Evolutionary conservation across 306 rosid species (phyloP).

Genomic region (Quercus variabilis): DNA sequence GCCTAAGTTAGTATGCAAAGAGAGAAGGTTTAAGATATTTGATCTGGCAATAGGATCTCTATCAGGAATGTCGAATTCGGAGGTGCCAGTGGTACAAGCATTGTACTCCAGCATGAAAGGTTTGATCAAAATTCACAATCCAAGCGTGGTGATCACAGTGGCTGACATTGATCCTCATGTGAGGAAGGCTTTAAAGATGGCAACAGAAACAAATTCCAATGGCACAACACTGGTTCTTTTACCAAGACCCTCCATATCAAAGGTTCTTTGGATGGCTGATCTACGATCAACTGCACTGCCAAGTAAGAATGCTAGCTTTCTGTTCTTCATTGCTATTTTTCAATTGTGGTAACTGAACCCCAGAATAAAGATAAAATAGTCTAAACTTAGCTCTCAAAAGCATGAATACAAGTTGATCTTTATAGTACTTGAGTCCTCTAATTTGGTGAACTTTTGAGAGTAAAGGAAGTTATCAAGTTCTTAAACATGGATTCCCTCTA

Average conservation of each 20-base stretch:
- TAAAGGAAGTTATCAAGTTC: too few relatives aligned
- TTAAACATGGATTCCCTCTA: too few relatives aligned
- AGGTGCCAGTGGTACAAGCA: conserved; percentile 73
- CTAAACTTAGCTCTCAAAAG: too few relatives aligned
- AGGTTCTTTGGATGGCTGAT: conserved; percentile 98
- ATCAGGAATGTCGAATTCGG: conserved; percentile 70
- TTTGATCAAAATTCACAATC: conserved; percentile 81
- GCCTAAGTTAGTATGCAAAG: conserved; percentile 78
- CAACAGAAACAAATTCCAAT: conserved; percentile 57
- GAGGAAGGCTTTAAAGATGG: conserved; percentile 84
- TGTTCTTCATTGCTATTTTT: background rate
- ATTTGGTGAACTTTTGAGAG: too few relatives aligned
- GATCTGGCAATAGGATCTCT: conserved; percentile 66
- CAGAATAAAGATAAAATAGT: background rate
- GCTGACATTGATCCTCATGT: conserved; percentile 67
- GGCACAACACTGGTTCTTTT: conserved; percentile 64
- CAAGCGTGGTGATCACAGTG: conserved; percentile 74
- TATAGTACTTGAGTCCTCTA: too few relatives aligned
- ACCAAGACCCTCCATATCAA: conserved; percentile 61
- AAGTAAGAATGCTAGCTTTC: conserved; percentile 44
- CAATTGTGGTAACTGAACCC: background rate
- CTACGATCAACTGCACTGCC: conserved; percentile 77
- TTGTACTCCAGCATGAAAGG: conserved; percentile 92
- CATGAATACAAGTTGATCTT: too few relatives aligned
- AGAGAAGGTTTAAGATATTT: conserved; percentile 81